Evolutionary conservation across 768 basidiomycete species (phyloP), one percentile per base, ranked within the genome.

Genomic region (Boletus speciosus): DNA sequence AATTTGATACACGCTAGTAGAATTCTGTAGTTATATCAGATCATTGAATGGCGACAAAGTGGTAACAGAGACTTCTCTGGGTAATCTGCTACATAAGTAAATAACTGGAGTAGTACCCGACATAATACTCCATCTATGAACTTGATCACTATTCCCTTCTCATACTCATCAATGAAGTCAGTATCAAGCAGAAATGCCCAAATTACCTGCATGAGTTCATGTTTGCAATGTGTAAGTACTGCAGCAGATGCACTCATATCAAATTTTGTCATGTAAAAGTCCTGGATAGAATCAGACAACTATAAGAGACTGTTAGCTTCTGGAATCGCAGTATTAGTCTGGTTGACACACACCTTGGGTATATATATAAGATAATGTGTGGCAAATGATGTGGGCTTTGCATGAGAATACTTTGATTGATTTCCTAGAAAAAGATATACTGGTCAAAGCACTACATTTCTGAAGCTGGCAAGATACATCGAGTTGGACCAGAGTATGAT

Each of bases 401-500:
- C 52, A 1, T 21, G n/a, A 2, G 43, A 39, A 8, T 62, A 62
- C 11, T 55, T 19, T 19, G 19, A 19, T 19, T 19, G 19, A 19
- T 19, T 19, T 19, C 19, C 19, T 19, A 61, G 19, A 1, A 47
- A 61, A 14, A 62, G 0, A 3, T 62, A 66, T 0, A 64, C 16
- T 0, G 57, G 63, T 59, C 65, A 66, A 0, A 63, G 8, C 0
- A 35, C 31, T 1, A 58, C 54, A n/a, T 39, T 51, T 0, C 68
- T 56, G 19, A 69, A 68, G 3, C 47, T 49, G 1, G 67, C 48
- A 0, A 68, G 59, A n/a, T 69, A 60, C 0, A 64, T 69, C 0
- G 49, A 61, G 25, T 69, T 55, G 0, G 59, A 70, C 57, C 66
- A 70, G 1, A 70, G 31, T 60, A 69, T 69, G 16, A 69, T 29